Conservation (phyloP, 2,329 filamentous ascomycete species). For the Microdochium bolleyi region DNA sequence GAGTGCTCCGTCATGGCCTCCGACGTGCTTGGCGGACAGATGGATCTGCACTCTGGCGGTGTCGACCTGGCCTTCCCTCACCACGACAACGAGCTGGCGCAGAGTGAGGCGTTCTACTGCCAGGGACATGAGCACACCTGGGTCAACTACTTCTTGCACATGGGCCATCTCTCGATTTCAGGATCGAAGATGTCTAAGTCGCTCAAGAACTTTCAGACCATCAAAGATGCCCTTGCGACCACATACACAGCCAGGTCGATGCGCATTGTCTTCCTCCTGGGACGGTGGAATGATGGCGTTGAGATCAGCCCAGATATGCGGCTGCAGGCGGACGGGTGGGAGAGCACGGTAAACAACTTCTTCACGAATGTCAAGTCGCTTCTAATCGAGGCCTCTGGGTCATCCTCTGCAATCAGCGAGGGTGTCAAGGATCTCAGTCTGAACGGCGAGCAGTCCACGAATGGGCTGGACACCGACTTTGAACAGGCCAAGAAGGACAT, state of each 20-base stretch:
- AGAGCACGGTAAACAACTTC: slow-evolving; percentile 66
- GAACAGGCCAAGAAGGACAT: slow-evolving; percentile 48
- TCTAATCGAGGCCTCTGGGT: slow-evolving; percentile 33
- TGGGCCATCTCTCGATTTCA: slow-evolving; percentile 84
- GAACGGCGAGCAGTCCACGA: slow-evolving; percentile 17
- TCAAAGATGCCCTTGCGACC: slow-evolving; percentile 67
- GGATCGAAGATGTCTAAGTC: slow-evolving; percentile 96
- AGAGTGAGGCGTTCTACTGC: slow-evolving; percentile 66
- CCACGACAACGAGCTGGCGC: slow-evolving; percentile 77
- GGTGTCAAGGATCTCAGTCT: slow-evolving; percentile 30
- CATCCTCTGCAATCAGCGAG: slow-evolving; percentile 11
- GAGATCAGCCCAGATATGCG: slow-evolving; percentile 84
- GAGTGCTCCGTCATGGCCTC: slow-evolving; percentile 96
- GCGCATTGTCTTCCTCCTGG: slow-evolving; percentile 80
- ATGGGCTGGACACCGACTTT: slow-evolving; percentile 29
- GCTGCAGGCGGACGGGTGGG: slow-evolving; percentile 68
- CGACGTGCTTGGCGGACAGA: slow-evolving; percentile 71
- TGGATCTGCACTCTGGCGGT: slow-evolving; percentile 91
- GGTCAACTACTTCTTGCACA: slow-evolving; percentile 95
- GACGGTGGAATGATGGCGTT: slow-evolving; percentile 83
- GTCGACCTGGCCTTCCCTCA: slow-evolving; percentile 89
- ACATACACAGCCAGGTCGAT: slow-evolving; percentile 71
- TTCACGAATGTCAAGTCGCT: slow-evolving; percentile 50
- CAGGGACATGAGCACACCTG: slow-evolving; percentile 57
- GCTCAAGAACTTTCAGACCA: slow-evolving; percentile 92